Base-by-base conservation (phyloP, 2,329 filamentous ascomycete genomes). In the Emergomyces pasteurianus region DNA sequence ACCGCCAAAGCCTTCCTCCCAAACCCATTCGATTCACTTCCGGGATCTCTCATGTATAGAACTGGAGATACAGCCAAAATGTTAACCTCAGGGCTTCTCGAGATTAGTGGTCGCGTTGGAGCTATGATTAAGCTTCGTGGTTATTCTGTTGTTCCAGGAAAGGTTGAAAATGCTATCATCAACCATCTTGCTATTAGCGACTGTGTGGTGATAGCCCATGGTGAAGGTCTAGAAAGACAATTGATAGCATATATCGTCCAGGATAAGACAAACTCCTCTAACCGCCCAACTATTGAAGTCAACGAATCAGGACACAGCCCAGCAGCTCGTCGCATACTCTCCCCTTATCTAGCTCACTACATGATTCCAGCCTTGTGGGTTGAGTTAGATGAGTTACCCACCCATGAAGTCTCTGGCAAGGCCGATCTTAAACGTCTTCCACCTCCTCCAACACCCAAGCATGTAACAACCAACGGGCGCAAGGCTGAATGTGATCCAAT, bases 331-430 rank as follows among this genome's bases (percentile, higher is more conserved):
- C 82, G 84, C 60, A 80, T 81, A 18, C 79, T 92, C 2, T 80
- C 85, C 0, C 77, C 81, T 18, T 84, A 85, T 64, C 79, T 92
- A 36, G 89, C 89, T 1, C 87, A 89, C 63, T 92, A 92, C 73
- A 92, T 92, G 89, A 86, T 92, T 59, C 89, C 89, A 0, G 80
- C 86, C 0, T 73, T 91, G 2, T 92, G 89, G 89, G 85, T 92
- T 43, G 83, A 87, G 67, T 74, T 92, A 38, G 81, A 86, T 2
- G 80, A 82, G 63, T 74, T 92, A 5, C 89, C 89, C 0, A 91
- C 88, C 0, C 86, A 90, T 66, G 85, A 83, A 57, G 89, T 92
- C 1, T 92, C 88, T 16, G 89, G 89, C 23, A 92, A 92, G 74
- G 84, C 86, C 23, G 86, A 92, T 67, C 78, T 88, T 60, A 89